A percentile compares a stretch with the other conserved stretches of the same genome.
Conservation (phyloP, 2,329 filamentous ascomycete species). For the Trichoderma pleuroti region DNA sequence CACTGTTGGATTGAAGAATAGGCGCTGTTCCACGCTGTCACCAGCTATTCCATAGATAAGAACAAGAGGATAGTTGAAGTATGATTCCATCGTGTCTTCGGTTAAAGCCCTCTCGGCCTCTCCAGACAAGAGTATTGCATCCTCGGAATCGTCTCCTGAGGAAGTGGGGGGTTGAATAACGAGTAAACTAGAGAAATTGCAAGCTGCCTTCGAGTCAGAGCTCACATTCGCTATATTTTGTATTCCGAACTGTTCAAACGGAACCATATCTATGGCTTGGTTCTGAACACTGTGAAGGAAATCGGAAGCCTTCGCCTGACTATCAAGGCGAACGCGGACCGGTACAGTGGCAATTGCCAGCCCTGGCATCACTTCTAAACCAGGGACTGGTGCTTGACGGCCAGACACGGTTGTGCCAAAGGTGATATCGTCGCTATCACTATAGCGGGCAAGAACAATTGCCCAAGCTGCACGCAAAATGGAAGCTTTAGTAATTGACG, state of each 20-base stretch:
- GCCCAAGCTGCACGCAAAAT: constrained; percentile 26
- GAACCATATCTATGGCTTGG: constrained; percentile 21
- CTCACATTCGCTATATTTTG: constrained; percentile 15
- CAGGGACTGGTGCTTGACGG: constrained; percentile 19
- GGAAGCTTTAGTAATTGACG: constrained; percentile 17
- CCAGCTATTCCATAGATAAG: neutral
- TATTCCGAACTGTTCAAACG: constrained; percentile 24
- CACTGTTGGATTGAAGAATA: neutral
- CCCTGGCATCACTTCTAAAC: constrained; percentile 20
- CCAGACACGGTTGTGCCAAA: constrained; percentile 26
- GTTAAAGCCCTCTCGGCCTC: neutral
- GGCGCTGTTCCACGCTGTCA: neutral
- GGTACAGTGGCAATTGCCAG: constrained; percentile 21
- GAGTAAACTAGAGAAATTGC: neutral
- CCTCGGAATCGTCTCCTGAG: neutral
- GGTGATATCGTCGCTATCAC: constrained; percentile 17
- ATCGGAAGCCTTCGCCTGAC: neutral
- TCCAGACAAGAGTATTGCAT: neutral
- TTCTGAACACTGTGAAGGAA: constrained; percentile 19
- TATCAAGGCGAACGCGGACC: constrained; percentile 16
- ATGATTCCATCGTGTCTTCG: neutral
- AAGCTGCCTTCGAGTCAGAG: neutral
- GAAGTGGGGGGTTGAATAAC: neutral
- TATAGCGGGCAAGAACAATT: constrained; percentile 20
- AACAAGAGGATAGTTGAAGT: constrained; percentile 13